phyloP scores from a whole-genome alignment of 345 rosid species.

The Passiflora organensis region DNA sequence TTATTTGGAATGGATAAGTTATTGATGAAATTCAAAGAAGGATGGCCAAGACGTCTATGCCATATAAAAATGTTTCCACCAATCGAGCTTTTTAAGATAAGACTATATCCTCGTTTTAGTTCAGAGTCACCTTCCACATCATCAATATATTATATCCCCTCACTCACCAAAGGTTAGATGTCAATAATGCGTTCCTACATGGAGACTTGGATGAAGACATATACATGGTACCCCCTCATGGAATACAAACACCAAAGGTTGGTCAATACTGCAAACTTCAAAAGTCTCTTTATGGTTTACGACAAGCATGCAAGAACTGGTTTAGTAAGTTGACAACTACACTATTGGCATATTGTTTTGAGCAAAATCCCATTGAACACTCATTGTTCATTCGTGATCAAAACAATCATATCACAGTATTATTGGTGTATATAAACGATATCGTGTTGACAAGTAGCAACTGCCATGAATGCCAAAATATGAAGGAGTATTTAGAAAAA shows the following conservation, averaged over 20 bases:
- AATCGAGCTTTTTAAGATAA: too few relatives aligned
- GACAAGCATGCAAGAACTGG: constrained; percentile 1
- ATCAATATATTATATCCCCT: too few relatives aligned
- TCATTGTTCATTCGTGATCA: background rate
- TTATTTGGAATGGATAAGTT: too few relatives aligned
- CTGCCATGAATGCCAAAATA: background rate
- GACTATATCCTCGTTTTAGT: too few relatives aligned
- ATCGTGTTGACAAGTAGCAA: background rate
- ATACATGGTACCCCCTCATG: background rate
- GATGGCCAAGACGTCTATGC: too few relatives aligned
- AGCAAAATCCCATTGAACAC: background rate
- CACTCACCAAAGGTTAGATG: too few relatives aligned
- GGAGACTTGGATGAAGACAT: background rate
- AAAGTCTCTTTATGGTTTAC: constrained; percentile 4
- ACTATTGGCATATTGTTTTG: background rate
- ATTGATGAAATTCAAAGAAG: too few relatives aligned
- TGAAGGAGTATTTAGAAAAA: background rate
- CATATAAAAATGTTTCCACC: too few relatives aligned
- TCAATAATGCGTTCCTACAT: background rate
- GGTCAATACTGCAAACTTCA: background rate
- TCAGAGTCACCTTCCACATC: too few relatives aligned
- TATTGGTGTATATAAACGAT: background rate
- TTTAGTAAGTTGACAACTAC: background rate
- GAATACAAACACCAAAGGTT: background rate
- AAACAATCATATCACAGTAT: background rate